Percentiles rank a stretch among this genome's conserved stretches.
These are phyloP conservation scores for Pistacia vera DNA, from an alignment of 345 rosid species.

Conservation along the genomic window DNA sequence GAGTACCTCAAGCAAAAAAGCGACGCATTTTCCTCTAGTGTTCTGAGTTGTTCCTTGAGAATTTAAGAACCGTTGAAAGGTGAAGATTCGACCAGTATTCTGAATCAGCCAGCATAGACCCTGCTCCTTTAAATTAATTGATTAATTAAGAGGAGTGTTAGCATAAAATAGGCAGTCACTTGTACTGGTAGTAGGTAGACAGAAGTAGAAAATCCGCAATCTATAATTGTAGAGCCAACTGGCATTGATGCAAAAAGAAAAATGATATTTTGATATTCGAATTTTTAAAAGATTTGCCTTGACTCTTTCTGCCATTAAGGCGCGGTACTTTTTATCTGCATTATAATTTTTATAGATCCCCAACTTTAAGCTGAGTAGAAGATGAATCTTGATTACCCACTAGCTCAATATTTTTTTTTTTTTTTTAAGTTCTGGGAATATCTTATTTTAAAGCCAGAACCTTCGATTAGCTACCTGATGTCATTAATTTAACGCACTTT, in stretches of 20 bases:
- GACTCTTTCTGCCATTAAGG: neutral
- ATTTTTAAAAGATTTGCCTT: neutral
- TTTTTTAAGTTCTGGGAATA: too few relatives aligned
- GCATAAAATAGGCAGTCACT: too few relatives aligned
- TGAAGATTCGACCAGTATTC: neutral
- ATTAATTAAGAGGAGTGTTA: neutral
- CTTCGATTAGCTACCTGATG: too few relatives aligned
- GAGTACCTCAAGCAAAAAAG: constrained; percentile 19
- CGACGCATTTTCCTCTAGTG: constrained; percentile 22
- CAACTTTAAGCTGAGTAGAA: neutral
- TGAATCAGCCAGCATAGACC: constrained; percentile 32
- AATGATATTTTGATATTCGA: too few relatives aligned
- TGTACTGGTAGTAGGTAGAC: too few relatives aligned
- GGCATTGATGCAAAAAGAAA: too few relatives aligned
- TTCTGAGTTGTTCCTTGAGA: constrained; percentile 19
- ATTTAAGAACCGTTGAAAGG: constrained; percentile 1
- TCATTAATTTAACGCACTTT: too few relatives aligned
- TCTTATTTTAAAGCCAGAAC: too few relatives aligned
- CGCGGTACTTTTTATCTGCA: neutral
- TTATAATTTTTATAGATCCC: neutral
- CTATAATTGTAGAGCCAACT: too few relatives aligned
- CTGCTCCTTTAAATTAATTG: constrained; percentile 20
- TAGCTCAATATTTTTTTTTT: neutral
- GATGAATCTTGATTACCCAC: neutral
- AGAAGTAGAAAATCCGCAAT: neutral